Evolutionary conservation across 1,139 yeast species (phyloP), one percentile per base, ranked within the genome.

Genomic region (Diutina pseudorugosa): DNA sequence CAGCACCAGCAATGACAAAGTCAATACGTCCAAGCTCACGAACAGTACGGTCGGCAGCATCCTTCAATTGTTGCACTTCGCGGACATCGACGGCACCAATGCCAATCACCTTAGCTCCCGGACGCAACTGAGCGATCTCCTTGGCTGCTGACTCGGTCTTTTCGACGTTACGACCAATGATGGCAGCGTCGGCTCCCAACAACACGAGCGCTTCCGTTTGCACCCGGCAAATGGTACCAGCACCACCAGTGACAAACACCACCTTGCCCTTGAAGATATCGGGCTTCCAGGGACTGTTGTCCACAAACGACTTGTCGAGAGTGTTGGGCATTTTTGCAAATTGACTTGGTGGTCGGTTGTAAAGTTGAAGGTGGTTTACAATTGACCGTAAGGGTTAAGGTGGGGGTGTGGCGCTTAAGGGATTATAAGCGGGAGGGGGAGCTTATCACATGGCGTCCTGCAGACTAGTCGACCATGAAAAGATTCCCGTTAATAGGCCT

Each of bases 211-310:
- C 95, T 62, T 86, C 95, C 0, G 86, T 80, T 65, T 89, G 96
- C 3, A 84, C 91, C 52, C 90, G 73, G 65, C 97, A 90, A 52
- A 91, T 90, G 33, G 95, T 82, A 5, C 97, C 96, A 1, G 96
- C 94, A 23, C 97, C 97, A 2, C 98, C 98, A 1, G 97, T 91
- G 53, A 90, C 86, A 61, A 90, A 86, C 14, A 82, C 95, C 1
- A 88, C 96, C 65, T 89, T 90, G 27, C 87, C 94, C 54, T 79
- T 72, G 69, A 89, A 89, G 44, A 89, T 61, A 58, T 79, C 83
- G 1, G 82, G 77, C 59, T 81, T 83, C 77, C 76, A 73, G 40
- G 49, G 44, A 25, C 14, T 57, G 61, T 18, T 61, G 65, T 48
- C 62, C 66, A 44, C 60, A 18, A 45, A 45, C 40, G 49, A 27